A percentile compares a stretch with the other conserved stretches of the same genome.
These are phyloP conservation scores for Castanopsis chinensis DNA, from an alignment of 306 rosid genomes.

Conservation along the genomic window DNA sequence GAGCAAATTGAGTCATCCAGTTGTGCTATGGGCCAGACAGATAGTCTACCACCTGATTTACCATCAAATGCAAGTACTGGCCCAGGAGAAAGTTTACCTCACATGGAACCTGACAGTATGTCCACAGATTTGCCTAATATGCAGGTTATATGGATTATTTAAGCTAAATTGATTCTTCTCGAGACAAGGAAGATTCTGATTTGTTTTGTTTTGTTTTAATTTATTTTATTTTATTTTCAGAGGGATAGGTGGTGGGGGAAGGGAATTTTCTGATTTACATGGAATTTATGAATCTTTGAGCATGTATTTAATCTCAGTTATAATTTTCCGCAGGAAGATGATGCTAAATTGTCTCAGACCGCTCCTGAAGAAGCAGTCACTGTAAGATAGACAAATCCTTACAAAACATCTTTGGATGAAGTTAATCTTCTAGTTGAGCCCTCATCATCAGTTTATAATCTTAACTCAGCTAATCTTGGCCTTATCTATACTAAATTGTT, in stretches of 20 bases:
- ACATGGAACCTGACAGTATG: constrained; percentile 35
- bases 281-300: neutral
- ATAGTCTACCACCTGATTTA: constrained; percentile 42
- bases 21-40: constrained; percentile 43
- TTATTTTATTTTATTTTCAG: neutral
- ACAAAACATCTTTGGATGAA: constrained; percentile 46
- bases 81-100: constrained; percentile 34
- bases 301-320: neutral
- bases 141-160: constrained; percentile 44
- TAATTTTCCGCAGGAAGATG: constrained; percentile 42
- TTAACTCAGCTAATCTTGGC: neutral
- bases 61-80: constrained; percentile 48
- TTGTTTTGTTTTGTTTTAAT: neutral
- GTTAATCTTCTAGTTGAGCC: constrained; percentile 25
- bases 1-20: constrained; percentile 25
- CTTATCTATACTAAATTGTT: neutral
- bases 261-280: constrained; percentile 6
- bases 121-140: constrained; percentile 45
- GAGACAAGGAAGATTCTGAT: neutral
- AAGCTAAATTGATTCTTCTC: neutral
- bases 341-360: constrained; percentile 24
- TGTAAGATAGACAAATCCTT: constrained; percentile 25
- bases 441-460: neutral
- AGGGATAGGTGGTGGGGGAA: too few species aligned
- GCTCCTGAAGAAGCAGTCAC: constrained; percentile 34